Evolutionary conservation across 192 early-diverging fungal species (phyloP).

Genomic region (Backusella circina): DNA sequence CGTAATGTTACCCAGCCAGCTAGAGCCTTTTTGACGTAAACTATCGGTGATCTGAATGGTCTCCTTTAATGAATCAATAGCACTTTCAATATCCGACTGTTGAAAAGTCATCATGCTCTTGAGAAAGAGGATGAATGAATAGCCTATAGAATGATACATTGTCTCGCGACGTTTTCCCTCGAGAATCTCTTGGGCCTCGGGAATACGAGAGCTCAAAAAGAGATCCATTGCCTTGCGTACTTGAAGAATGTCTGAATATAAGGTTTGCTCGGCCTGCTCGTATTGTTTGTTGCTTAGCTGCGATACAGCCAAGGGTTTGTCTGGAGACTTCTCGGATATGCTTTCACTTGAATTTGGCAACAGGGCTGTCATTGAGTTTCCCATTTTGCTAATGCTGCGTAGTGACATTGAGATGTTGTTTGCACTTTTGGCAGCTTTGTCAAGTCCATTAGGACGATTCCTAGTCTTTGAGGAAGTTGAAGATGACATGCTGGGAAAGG

Average conservation of each 20-base stretch:
- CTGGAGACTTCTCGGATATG: not conserved
- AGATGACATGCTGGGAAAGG: not conserved
- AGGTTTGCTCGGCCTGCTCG: not conserved
- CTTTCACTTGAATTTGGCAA: not conserved
- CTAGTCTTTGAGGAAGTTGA: not conserved
- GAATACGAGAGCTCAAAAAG: slow-evolving; percentile 77
- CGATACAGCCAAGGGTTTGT: not conserved
- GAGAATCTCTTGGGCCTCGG: slow-evolving; percentile 61
- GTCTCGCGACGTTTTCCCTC: slow-evolving; percentile 33
- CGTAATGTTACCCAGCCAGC: slow-evolving; percentile 45
- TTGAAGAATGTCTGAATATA: slow-evolving; percentile 57
- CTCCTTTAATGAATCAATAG: slow-evolving; percentile 58
- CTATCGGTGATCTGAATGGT: slow-evolving; percentile 58
- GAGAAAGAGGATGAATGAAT: slow-evolving; percentile 65
- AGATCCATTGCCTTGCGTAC: slow-evolving; percentile 62
- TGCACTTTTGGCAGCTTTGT: not conserved
- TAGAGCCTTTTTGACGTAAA: slow-evolving; percentile 59
- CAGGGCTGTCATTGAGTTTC: not conserved
- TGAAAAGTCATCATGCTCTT: slow-evolving; percentile 80
- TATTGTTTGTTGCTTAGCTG: not conserved
- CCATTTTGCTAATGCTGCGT: not conserved
- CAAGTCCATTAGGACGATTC: not conserved
- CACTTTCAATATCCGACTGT: slow-evolving; percentile 57
- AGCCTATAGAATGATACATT: slow-evolving; percentile 73
- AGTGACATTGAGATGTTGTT: not conserved